Percentiles rank a stretch among this genome's conserved stretches.
Evolutionary conservation across 495 filamentous ascomycete species (phyloP).

Genomic region (Penicillium waksmanii): DNA sequence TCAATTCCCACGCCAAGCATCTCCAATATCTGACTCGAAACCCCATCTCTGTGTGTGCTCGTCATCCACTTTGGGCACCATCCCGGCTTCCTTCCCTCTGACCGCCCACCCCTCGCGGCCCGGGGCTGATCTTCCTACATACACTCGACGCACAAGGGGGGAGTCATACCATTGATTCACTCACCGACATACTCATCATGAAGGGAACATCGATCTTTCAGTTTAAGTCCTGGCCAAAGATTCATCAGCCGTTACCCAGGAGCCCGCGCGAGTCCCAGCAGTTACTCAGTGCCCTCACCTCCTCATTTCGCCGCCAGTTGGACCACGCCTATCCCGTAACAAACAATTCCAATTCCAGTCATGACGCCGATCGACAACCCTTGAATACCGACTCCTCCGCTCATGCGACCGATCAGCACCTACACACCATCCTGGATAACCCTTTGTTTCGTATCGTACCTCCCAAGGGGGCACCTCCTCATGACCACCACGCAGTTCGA

Average conservation of each 20-base stretch:
- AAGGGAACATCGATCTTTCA: constrained; percentile 41
- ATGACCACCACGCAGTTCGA: constrained; percentile 14
- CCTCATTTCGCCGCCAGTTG: constrained; percentile 75
- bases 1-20: background rate
- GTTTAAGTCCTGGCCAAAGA: constrained; percentile 58
- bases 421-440: constrained; percentile 70
- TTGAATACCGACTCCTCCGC: constrained; percentile 34
- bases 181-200: constrained; percentile 42
- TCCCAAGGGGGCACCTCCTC: constrained; percentile 18
- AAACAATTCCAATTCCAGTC: constrained; percentile 21
- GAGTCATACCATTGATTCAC: constrained; percentile 2
- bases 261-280: constrained; percentile 65
- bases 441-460: constrained; percentile 57
- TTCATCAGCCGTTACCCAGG: constrained; percentile 73
- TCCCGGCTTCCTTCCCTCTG: constrained; percentile 12
- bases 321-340: constrained; percentile 63
- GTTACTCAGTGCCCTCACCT: constrained; percentile 69
- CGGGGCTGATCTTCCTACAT: constrained; percentile 13
- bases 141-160: constrained; percentile 1
- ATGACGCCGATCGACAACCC: constrained; percentile 22
- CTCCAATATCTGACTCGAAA: background rate
- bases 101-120: constrained; percentile 29
- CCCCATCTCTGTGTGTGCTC: constrained; percentile 22
- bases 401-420: constrained; percentile 56
- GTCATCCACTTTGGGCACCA: constrained; percentile 25